Evolutionary conservation across 257 asterid species (phyloP), one percentile per base, ranked within the genome.

Genomic region (Agastache rugosa): DNA sequence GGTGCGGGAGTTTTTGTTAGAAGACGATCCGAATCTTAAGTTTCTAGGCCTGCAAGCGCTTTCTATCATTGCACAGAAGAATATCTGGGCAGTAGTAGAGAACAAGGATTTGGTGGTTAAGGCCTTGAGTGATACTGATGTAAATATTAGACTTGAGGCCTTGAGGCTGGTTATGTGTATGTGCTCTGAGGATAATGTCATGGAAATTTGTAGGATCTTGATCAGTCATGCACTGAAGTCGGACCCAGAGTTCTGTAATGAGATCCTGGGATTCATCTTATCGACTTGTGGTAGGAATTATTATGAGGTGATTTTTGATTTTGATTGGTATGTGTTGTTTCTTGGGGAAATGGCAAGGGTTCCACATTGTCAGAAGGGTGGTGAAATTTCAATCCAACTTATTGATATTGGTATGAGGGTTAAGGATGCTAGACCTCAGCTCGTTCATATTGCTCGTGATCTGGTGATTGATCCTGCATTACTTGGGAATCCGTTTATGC

Each of bases 381-480:
- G 58, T 54, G 97, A 87, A 77, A 92, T 94, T 37, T 95, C 87
- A 82, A 69, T 34, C 61, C 99, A 94, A 82, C 87, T 94, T 78
- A 82, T 92, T 51, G 99, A 94, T 84, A 89, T 94, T 67, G 96
- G 96, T 69, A 87, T 90, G 91, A 87, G 99, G 88, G 99, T 94
- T 67, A 89, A 85, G 82, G 99, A 94, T 84, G 99, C 89, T 79
- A 90, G 99, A 77, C 77, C 78, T 23, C 87, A 84, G 80, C 97
- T 94, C 77, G 96, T 94, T 78, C 88, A 71, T 11, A 90, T 94
- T 85, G 85, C 91, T 59, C 97, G 99, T 74, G 89, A 85, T 29
- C 84, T 92, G 71, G 88, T 94, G 80, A 90, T 92, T 81, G 99
- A 94, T 83, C 97, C 99, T 71, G 97, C 99, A 20, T 83, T 94